Percentiles rank a stretch among this genome's conserved stretches.
Evolutionary conservation across 108 stramenopile species (phyloP).

Genomic region (Nitzschia inconspicua): DNA sequence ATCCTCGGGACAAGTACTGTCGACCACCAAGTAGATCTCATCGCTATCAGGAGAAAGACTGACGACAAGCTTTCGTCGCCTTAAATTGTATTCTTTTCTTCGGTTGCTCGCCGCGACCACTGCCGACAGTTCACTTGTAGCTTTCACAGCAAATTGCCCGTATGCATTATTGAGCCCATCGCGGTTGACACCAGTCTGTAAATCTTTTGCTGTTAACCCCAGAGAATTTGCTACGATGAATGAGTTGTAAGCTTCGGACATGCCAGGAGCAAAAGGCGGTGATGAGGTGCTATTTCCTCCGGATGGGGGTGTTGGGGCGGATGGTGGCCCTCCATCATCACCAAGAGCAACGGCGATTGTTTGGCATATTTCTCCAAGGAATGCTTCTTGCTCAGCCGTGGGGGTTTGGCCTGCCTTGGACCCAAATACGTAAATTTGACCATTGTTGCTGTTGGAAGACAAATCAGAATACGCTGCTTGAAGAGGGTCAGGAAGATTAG

Average conservation of each 20-base stretch:
- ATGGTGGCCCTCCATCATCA: constrained; percentile 10
- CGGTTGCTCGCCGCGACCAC: not conserved
- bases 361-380: not conserved
- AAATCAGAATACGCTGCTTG: constrained; percentile 5
- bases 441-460: constrained; percentile 1
- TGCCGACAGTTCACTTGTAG: not conserved
- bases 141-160: constrained; percentile 12
- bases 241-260: constrained; percentile 32
- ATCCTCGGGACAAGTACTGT: constrained; percentile 26
- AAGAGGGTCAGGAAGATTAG: constrained; percentile 15
- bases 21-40: constrained; percentile 17
- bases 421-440: constrained; percentile 27
- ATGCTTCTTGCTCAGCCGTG: not conserved
- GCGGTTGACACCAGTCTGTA: constrained; percentile 21
- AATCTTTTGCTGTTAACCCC: constrained; percentile 10
- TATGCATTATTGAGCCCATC: constrained; percentile 32
- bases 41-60: constrained; percentile 1
- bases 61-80: constrained; percentile 19
- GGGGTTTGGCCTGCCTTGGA: constrained; percentile 1
- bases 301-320: not conserved
- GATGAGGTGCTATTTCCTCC: constrained; percentile 5
- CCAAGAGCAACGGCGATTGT: constrained; percentile 6
- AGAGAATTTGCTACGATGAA: constrained; percentile 28
- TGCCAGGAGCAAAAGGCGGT: constrained; percentile 16
- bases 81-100: not conserved